Conservation (phyloP, 352 stramenopile genomes). For the Globisporangium cederbergense region DNA sequence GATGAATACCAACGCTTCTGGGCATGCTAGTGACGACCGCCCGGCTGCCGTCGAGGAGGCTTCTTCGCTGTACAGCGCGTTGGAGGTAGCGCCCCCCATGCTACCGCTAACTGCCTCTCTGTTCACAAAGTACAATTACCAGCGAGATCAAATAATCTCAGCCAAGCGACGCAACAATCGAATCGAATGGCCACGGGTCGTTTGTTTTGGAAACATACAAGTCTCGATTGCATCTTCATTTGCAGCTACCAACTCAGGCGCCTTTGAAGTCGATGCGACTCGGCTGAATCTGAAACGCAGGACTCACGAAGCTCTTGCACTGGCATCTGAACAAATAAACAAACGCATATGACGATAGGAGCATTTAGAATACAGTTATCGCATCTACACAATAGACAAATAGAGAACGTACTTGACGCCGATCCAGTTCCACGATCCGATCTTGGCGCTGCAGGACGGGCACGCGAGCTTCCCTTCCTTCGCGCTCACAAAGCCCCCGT, state of each 20-base stretch:
- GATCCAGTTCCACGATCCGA: slow-evolving; percentile 78
- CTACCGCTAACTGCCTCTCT: neutral
- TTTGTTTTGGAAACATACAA: too few species aligned
- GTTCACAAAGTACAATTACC: neutral
- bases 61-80: neutral
- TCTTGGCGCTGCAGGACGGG: slow-evolving; percentile 63
- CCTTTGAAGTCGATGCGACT: slow-evolving; percentile 34
- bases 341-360: too few species aligned
- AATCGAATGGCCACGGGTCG: too few species aligned
- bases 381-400: too few species aligned
- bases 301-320: slow-evolving; percentile 50
- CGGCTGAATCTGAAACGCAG: slow-evolving; percentile 58
- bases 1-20: neutral
- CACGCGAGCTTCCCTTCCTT: slow-evolving; percentile 65
- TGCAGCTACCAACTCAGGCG: neutral
- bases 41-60: neutral
- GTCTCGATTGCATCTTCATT: slow-evolving; percentile 5
- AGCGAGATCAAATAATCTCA: too few species aligned
- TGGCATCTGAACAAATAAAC: slow-evolving; percentile 33
- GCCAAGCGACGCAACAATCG: too few species aligned
- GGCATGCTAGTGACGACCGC: neutral
- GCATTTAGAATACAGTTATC: too few species aligned
- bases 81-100: neutral
- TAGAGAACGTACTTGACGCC: slow-evolving; percentile 56
- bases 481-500: slow-evolving; percentile 22